Base-by-base conservation (phyloP, 148 eudicot genomes). In the Fallopia convolvulus region DNA sequence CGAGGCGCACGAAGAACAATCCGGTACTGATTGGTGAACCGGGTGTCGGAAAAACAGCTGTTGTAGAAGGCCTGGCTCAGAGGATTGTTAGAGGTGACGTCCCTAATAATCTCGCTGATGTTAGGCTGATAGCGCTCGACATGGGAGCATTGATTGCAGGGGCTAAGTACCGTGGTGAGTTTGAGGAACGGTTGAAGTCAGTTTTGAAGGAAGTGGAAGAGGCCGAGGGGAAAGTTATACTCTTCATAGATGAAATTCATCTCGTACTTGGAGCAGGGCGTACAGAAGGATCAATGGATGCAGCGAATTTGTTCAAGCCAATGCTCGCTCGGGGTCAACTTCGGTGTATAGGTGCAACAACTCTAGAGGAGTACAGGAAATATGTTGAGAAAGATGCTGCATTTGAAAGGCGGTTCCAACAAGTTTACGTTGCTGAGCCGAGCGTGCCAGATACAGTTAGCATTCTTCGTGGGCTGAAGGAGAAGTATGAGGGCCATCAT, bases 241-340 rank as follows among this genome's bases (percentile, higher is more conserved):
- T 90, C 23, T 92, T 92, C 72, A 92, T 92, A 55, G 97, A 92
- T 81, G 97, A 92, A 66, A 88, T 92, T 49, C 97, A 93, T 53
- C 82, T 90, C 20, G 97, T 93, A 7, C 84, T 93, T 13, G 97
- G 95, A 46, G 97, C 97, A 3, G 97, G 97, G 21, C 85, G 97
- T n/a, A 86, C 93, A 3, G 92, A 93, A 70, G 97, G 97, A 30
- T 93, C 97, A 3, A 93, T 91, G 96, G 98, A 93, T 85, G 98
- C 97, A 15, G 98, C 98, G 5, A 93, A 93, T 53, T 82, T 93
- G 40, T 89, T 93, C 42, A 93, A 93, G 42, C 86, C 86, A 15
- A 74, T 74, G 53, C 86, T 80, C 47, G 86, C 86, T 47, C 60
- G 86, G 53, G 83, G 81, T 9, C 77, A 83, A 40, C 30, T 79